Evolutionary conservation across 192 early-diverging fungal species (phyloP), one percentile per base, ranked within the genome.

Genomic region (Diversispora eburnea): DNA sequence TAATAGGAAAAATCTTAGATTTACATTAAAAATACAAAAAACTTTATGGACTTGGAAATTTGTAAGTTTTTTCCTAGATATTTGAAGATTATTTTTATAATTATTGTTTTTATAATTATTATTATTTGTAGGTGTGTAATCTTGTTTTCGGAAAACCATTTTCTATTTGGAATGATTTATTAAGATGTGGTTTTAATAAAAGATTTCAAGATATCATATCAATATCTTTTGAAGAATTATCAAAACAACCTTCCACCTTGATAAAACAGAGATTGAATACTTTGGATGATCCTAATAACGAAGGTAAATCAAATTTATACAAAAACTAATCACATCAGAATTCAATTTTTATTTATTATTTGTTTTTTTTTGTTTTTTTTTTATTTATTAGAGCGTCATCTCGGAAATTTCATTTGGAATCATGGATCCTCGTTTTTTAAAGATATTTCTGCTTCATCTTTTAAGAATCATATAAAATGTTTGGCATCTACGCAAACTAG

Each of bases 121-220:
- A 67, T 22, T 55, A 70, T 60, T 6, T 45, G 10, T 63, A 80
- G 68, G 61, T 77, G n/a, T 85, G 84, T 33, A 5, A 51, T 15
- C 15, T 60, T 22, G 47, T 85, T 9, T 57, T 87, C 2, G 78
- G 68, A 9, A 58, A 72, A 4, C 45, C 66, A 15, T 80, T 81
- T 41, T 84, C 82, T 17, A 77, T 87, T 47, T 87, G 82, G 81
- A 57, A 79, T 71, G 59, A 58, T 25, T 63, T 82, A 43, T 76
- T 87, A 52, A 70, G 83, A n/a, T 12, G 73, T 8, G 62, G 70
- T 4, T 85, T 85, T 66, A 77, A 77, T 51, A 74, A 75, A 20
- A 54, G 80, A 19, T 78, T 79, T 66, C 70, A 84, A 71, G 46
- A 77, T 48, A 76, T 85, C 19, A 79, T 85, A 39, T 45, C 70